A percentile compares a stretch with the other conserved stretches of the same genome.
These are phyloP conservation scores for Spergularia bocconei DNA, from an alignment of 148 eudicot genomes.

Conservation along the genomic window DNA sequence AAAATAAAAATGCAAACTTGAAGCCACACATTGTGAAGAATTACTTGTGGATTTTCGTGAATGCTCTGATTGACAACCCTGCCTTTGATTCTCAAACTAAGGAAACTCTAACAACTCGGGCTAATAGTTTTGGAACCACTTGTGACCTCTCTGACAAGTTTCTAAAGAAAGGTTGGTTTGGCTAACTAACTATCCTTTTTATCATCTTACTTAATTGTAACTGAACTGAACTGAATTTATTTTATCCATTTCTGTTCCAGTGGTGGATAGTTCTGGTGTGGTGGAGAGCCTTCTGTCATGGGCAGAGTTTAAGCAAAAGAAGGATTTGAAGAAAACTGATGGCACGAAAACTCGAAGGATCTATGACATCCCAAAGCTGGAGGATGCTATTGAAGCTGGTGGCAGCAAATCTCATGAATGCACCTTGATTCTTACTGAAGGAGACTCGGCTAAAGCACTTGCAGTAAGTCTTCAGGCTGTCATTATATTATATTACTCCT, in stretches of 20 bases:
- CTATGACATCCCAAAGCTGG: conserved; percentile 58
- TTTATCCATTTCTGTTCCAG: conserved; percentile 3
- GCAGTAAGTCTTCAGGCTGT: conserved; percentile 54
- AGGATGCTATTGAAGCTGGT: conserved; percentile 85
- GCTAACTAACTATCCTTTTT: not conserved
- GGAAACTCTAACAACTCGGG: conserved; percentile 79
- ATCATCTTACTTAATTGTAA: too few species aligned
- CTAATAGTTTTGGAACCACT: conserved; percentile 73
- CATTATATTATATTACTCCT: not conserved
- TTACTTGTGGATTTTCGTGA: conserved; percentile 91
- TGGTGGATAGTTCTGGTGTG: conserved; percentile 52
- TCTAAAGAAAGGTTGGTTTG: conserved; percentile 79
- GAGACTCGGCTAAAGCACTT: conserved; percentile 95
- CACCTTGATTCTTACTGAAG: conserved; percentile 93
- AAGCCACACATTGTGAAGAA: conserved; percentile 75
- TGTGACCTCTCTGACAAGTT: conserved; percentile 71
- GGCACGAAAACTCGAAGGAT: conserved; percentile 63
- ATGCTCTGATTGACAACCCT: conserved; percentile 95
- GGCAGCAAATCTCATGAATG: conserved; percentile 62
- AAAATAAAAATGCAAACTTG: conserved; percentile 60
- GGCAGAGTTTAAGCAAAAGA: conserved; percentile 70
- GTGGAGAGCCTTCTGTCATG: conserved; percentile 65
- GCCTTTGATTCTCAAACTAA: conserved; percentile 99
- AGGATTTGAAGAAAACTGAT: conserved; percentile 86
- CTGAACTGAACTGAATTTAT: not conserved